Evolutionary conservation across 2,329 filamentous ascomycete species (phyloP).

Genomic region (Didymella keratinophila): DNA sequence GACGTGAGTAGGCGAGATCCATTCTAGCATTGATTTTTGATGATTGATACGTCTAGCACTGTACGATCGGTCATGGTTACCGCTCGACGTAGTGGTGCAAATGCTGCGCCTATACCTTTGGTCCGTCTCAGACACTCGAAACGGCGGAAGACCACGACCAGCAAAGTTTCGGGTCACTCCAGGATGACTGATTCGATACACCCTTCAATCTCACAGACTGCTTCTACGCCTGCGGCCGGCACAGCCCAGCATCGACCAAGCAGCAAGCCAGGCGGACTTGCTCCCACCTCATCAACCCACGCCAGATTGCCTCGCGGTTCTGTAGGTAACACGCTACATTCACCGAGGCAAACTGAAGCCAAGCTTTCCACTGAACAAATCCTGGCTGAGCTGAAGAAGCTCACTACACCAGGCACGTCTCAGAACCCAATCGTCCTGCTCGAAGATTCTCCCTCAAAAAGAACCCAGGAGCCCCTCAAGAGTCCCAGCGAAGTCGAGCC

Average conservation of each 20-base stretch:
- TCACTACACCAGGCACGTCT: slow-evolving; percentile 22
- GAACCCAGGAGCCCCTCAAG: slow-evolving; percentile 2
- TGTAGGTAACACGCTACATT: too few relatives aligned
- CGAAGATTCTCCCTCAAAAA: slow-evolving; percentile 22
- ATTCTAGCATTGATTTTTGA: background rate
- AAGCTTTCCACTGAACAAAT: background rate
- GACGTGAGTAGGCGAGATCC: background rate
- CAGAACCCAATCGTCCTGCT: slow-evolving; percentile 38
- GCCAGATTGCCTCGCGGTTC: background rate
- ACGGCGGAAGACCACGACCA: background rate
- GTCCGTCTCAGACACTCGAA: background rate
- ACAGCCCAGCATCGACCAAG: background rate
- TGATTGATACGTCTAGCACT: background rate
- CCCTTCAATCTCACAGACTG: background rate
- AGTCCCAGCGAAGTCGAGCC: slow-evolving; percentile 8
- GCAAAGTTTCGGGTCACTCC: background rate
- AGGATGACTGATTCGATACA: background rate
- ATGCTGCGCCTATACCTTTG: background rate
- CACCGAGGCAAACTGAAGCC: background rate
- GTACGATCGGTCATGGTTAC: slow-evolving; percentile 17
- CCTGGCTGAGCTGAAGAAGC: background rate
- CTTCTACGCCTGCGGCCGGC: background rate
- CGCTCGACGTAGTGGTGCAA: slow-evolving; percentile 21
- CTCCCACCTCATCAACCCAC: slow-evolving; percentile 22
- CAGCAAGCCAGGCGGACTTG: slow-evolving; percentile 13